phyloP scores from a whole-genome alignment of 2,329 filamentous ascomycete species.

The Plectosphaerella sp. region DNA sequence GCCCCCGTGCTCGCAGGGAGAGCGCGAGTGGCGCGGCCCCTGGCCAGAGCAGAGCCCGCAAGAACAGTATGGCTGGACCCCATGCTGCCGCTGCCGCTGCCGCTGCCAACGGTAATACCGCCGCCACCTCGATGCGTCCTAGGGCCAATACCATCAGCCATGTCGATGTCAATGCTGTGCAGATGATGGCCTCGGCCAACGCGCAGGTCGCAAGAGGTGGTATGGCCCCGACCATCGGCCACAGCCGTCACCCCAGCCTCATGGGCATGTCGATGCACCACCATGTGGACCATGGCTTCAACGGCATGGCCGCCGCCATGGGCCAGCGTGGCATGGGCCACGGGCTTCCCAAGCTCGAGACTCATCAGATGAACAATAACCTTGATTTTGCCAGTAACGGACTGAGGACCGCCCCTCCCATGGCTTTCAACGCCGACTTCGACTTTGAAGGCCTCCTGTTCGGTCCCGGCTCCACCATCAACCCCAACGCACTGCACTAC shows the following conservation, averaged over 20 bases:
- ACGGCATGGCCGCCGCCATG: conserved; percentile 64
- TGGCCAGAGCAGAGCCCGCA: conserved; percentile 72
- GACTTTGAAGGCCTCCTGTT: conserved; percentile 70
- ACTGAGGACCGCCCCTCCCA: conserved; percentile 71
- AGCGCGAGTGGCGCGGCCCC: conserved; percentile 72
- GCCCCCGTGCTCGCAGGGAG: conserved; percentile 84
- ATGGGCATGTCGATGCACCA: conserved; percentile 58
- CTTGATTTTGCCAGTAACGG: conserved; percentile 63
- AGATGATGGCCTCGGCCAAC: conserved; percentile 62
- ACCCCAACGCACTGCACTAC: conserved; percentile 76
- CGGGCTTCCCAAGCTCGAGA: conserved; percentile 79
- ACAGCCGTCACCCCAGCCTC: conserved; percentile 71
- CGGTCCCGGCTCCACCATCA: conserved; percentile 61
- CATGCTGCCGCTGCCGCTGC: conserved; percentile 35
- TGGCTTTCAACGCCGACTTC: conserved; percentile 61
- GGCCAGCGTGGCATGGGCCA: conserved; percentile 63
- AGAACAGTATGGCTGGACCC: conserved; percentile 77
- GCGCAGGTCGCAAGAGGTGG: conserved; percentile 44
- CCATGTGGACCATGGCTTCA: conserved; percentile 58
- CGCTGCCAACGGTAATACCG: conserved; percentile 38
- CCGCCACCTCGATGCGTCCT: conserved; percentile 66
- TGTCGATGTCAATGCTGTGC: conserved; percentile 73
- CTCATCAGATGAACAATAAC: conserved; percentile 55
- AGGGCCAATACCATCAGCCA: conserved; percentile 96
- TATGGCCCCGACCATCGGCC: conserved; percentile 38